Base-by-base conservation (phyloP, 2,329 filamentous ascomycete species). In the Colletotrichum simmondsii region DNA sequence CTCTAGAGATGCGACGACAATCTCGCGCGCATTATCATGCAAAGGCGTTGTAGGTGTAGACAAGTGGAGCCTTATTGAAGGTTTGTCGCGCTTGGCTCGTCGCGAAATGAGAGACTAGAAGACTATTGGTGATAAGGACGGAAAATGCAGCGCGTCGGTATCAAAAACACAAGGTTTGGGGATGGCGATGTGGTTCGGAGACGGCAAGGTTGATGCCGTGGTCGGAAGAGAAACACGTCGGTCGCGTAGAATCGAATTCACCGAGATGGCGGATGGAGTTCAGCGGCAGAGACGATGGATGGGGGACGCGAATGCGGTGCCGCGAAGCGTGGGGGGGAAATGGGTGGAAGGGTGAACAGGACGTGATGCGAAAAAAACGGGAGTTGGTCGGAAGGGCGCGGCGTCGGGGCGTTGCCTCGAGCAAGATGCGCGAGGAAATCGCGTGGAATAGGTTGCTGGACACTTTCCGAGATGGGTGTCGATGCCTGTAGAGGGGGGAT, bases 401-500 rank as follows among this genome's bases (percentile, higher is more conserved):
- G 83, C 81, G 83, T 84, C 80, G 82, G 81, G 81, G 80, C 79
- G 81, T 79, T 83, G 77, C 78, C 80, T 79, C 78, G 78, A 80
- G 82, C 79, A 80, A 78, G 78, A 82, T 81, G 83, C 82, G 85
- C 83, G 83, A 85, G 81, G 82, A 85, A 87, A 85, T 85, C 85
- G 88, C 87, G 87, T 88, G 85, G 83, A 84, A 86, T 85, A 83
- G 83, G 83, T 84, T 84, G 83, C 84, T 85, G 83, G 85, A 83
- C 83, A 83, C 81, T 82, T 85, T 84, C 86, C 82, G 81, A 83
- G 87, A 90, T 89, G 87, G 85, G 81, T 84, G 83, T 87, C 83
- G 88, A 90, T 90, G 87, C 83, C 86, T 87, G 86, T 85, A 85
- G 85, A 86, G 85, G 86, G 83, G 87, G 86, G 87, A 85, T 86